A percentile compares a stretch with the other conserved stretches of the same genome.
Evolutionary conservation across 2,329 filamentous ascomycete species (phyloP).

Genomic region (Ophiostoma perfectum): DNA sequence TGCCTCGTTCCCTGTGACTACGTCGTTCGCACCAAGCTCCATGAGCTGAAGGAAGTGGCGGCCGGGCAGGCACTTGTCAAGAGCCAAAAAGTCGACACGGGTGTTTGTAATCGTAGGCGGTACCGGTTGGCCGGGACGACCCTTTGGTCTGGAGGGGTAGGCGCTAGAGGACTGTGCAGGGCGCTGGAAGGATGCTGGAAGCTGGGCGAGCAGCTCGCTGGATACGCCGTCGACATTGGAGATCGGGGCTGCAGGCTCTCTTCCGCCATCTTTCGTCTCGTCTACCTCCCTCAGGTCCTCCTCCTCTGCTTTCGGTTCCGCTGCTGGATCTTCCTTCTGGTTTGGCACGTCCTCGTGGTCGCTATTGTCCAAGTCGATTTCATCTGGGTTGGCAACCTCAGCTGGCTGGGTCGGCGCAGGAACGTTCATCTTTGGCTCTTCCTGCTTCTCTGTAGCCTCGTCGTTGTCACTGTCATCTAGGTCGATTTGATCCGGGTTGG

Average conservation of each 20-base stretch:
- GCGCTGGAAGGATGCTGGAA: conserved; percentile 67
- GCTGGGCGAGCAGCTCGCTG: conserved; percentile 62
- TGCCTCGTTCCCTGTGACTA: conserved; percentile 24
- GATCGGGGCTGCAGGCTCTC: conserved; percentile 14
- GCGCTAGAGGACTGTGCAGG: background rate
- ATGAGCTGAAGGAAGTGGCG: conserved; percentile 78
- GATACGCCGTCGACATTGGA: conserved; percentile 40
- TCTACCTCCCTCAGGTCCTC: background rate
- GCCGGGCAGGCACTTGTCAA: conserved; percentile 83
- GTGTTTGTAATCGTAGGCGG: conserved; percentile 72
- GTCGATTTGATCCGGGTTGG: conserved; percentile 65
- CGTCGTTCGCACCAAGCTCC: conserved; percentile 43
- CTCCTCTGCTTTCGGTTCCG: background rate
- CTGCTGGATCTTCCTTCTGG: background rate
- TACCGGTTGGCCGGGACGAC: conserved; percentile 53
- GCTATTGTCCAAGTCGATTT: conserved; percentile 64
- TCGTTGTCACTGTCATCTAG: conserved; percentile 58
- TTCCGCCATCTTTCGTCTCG: conserved; percentile 14
- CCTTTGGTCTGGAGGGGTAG: conserved; percentile 33
- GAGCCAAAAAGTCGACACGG: conserved; percentile 74
- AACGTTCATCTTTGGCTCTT: background rate
- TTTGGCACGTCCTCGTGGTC: conserved; percentile 39
- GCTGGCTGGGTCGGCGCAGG: background rate
- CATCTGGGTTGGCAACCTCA: conserved; percentile 52
- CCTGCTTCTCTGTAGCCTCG: conserved; percentile 28